Evolutionary conservation across 1,139 yeast species (phyloP), one percentile per base, ranked within the genome.

Genomic region (Hansenula sp.): DNA sequence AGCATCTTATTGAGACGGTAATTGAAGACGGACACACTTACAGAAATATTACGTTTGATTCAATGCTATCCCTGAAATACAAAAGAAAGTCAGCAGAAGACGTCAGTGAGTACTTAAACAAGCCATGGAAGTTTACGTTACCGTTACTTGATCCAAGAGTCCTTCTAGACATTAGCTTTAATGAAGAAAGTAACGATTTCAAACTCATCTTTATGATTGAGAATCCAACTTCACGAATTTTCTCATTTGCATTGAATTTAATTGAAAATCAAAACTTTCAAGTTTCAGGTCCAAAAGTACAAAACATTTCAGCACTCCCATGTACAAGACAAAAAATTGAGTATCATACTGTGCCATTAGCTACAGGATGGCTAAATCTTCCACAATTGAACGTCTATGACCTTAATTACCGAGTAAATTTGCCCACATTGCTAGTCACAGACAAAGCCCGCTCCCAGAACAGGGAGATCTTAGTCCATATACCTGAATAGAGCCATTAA

Each of bases 131-230:
- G 36, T 62, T 80, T 8, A 63, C 70, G 1, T 57, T 85, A 13
- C 87, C 90, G 2, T 66, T 80, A 34, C 70, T 79, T 35, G 92
- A 83, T 52, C 94, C 94, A 2, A 61, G 94, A 36, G 80, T 82
- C 0, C 60, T 84, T 28, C 67, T 80, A 4, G 60, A 56, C 22
- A 52, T 68, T 1, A 60, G 55, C 28, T 38, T 46, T 27, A 42
- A 35, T 18, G 41, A 48, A 0, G 47, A 49, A 1, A 41, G 38
- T 9, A 51, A 48, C 13, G 50, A 44, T 13, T 50, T 65, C 28
- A 58, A 56, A 28, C 60, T 79, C 31, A 64, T 57, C 12, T 85
- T 77, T 53, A 69, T 72, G 39, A 56, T 86, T 37, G 95, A 86
- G 55, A 86, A 86, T 53, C 89, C 94, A 9, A 82, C 94, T 0